A percentile compares a stretch with the other conserved stretches of the same genome.
These are phyloP conservation scores for Soucietia sequanensis DNA, from an alignment of 805 yeast species.

Conservation along the genomic window DNA sequence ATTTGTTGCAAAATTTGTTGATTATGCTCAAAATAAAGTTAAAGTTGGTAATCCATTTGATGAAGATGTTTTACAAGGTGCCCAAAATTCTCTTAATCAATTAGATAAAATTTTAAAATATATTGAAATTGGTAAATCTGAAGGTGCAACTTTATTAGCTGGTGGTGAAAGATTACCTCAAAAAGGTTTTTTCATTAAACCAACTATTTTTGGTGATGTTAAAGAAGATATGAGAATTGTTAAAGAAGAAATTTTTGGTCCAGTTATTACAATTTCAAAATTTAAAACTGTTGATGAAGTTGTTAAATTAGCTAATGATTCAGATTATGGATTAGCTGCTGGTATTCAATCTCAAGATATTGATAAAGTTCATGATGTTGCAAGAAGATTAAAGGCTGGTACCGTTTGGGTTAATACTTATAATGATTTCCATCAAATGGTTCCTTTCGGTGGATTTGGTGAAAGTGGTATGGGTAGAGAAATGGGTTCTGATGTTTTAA, in stretches of 20 bases:
- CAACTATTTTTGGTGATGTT: constrained; percentile 86
- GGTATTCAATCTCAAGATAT: constrained; percentile 81
- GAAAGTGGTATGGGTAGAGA: constrained; percentile 93
- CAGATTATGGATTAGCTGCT: constrained; percentile 85
- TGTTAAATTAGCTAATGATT: constrained; percentile 71
- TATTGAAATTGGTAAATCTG: constrained; percentile 72
- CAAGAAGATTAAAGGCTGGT: constrained; percentile 78
- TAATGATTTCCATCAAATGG: constrained; percentile 81
- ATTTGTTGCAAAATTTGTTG: constrained; percentile 61
- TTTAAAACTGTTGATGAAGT: constrained; percentile 83
- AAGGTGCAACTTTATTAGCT: constrained; percentile 79
- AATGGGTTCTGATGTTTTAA: constrained; percentile 85
- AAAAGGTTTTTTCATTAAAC: constrained; percentile 71
- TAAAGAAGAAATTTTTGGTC: constrained; percentile 92
- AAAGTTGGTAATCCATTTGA: constrained; percentile 86
- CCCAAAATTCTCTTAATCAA: constrained; percentile 84
- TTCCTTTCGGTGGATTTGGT: constrained; percentile 93
- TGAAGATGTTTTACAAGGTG: constrained; percentile 79
- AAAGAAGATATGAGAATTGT: constrained; percentile 71
- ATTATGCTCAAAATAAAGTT: constrained; percentile 47
- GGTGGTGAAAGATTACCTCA: constrained; percentile 79
- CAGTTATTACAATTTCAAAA: constrained; percentile 82
- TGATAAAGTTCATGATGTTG: constrained; percentile 71
- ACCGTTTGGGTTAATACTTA: constrained; percentile 90
- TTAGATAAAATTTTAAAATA: constrained; percentile 73